Conservation (phyloP, 1,139 yeast genomes). For the Meyerozyma athensensis region DNA sequence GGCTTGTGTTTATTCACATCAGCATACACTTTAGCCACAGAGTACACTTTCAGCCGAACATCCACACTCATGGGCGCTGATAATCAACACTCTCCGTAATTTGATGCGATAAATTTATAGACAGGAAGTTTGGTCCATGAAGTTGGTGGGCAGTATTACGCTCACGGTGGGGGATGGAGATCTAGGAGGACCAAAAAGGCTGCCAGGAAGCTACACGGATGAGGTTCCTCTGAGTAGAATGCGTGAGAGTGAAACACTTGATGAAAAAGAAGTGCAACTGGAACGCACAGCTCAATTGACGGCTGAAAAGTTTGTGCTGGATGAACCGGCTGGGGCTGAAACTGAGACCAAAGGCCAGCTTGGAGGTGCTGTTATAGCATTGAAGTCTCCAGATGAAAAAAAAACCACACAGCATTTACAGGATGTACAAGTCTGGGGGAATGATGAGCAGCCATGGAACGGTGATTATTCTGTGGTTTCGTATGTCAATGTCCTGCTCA, state of each 20-base stretch:
- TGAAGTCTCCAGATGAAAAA: no score
- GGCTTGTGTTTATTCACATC: conserved; percentile 80
- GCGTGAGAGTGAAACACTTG: not conserved
- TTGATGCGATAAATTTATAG: conserved; percentile 1
- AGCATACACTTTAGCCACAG: conserved; percentile 84
- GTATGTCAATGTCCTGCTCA: conserved; percentile 18
- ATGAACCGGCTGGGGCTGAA: no score
- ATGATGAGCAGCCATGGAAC: conserved; percentile 4
- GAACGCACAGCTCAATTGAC: not conserved
- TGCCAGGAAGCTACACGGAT: not conserved
- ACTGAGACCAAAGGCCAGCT: no score
- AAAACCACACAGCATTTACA: conserved; percentile 1
- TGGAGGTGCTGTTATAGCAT: no score
- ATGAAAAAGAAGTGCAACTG: not conserved
- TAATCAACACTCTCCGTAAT: not conserved
- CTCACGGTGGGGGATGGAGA: conserved; percentile 3
- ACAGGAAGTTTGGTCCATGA: conserved; percentile 1
- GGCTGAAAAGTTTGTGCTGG: no score
- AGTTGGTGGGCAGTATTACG: not conserved
- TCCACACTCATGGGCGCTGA: conserved; percentile 22
- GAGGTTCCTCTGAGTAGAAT: not conserved
- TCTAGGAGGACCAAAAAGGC: not conserved
- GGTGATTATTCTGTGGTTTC: conserved; percentile 6
- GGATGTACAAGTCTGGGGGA: conserved; percentile 28
- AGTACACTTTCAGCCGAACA: conserved; percentile 36